These are phyloP conservation scores for Phytophthora ohioensis DNA, from an alignment of 352 stramenopile genomes.

Conservation along the genomic window DNA sequence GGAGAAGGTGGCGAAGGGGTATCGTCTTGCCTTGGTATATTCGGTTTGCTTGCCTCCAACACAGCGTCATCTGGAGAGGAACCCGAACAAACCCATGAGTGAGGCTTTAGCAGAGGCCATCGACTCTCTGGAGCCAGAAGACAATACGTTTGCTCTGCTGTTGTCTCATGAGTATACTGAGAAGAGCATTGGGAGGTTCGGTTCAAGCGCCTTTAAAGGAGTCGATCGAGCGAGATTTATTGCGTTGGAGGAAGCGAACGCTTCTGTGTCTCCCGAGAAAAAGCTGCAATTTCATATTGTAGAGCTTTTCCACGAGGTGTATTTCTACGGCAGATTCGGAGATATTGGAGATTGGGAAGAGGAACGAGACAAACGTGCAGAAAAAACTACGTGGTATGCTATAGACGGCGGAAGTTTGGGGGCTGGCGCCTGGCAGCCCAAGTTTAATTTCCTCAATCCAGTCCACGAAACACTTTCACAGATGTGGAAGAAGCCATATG, in stretches of 20 bases:
- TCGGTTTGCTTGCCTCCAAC: slow-evolving; percentile 34
- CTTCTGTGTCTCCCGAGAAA: neutral
- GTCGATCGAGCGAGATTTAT: neutral
- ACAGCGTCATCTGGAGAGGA: neutral
- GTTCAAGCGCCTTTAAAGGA: neutral
- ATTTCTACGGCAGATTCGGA: neutral
- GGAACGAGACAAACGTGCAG: neutral
- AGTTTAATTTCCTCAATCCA: slow-evolving; percentile 10
- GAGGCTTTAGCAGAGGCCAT: neutral
- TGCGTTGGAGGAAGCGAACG: neutral
- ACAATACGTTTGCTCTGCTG: neutral
- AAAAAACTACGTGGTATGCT: neutral
- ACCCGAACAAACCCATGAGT: neutral
- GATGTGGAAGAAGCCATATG: slow-evolving; percentile 1
- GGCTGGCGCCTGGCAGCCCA: neutral
- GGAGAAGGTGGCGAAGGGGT: slow-evolving; percentile 32
- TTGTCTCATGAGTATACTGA: neutral
- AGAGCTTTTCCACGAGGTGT: neutral
- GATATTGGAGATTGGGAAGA: neutral
- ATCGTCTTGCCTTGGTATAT: slow-evolving; percentile 34
- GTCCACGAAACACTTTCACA: neutral
- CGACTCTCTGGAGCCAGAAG: neutral
- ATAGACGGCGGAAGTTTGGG: neutral
- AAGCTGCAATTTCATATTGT: neutral
- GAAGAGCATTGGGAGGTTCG: neutral